phyloP scores from a whole-genome alignment of 306 rosid genomes.

The Fragaria iinumae region DNA sequence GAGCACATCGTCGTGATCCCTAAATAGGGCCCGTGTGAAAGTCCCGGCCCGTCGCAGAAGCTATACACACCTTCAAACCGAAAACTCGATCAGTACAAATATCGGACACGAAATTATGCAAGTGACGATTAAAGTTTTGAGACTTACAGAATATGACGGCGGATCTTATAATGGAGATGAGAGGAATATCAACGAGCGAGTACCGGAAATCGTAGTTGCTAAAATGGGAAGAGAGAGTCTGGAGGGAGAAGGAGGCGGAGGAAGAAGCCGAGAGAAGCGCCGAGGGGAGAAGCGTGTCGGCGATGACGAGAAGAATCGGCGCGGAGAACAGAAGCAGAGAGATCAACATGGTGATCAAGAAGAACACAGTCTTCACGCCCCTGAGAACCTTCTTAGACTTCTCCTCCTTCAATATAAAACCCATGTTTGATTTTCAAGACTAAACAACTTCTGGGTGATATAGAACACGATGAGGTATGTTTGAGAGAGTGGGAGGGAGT shows the following conservation, averaged over 20 bases:
- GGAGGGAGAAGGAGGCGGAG: conserved; percentile 43
- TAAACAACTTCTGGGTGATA: not conserved
- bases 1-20: conserved; percentile 76
- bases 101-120: not conserved
- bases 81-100: not conserved
- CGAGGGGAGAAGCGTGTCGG: conserved; percentile 78
- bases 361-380: conserved; percentile 71
- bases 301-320: conserved; percentile 67
- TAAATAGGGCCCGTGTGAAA: conserved; percentile 82
- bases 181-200: conserved; percentile 91
- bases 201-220: conserved; percentile 68
- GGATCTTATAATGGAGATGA: conserved; percentile 68
- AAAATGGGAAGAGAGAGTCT: conserved; percentile 61
- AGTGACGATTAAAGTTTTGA: not conserved
- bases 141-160: conserved; percentile 82
- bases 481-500: not conserved
- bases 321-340: conserved; percentile 82
- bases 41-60: conserved; percentile 81
- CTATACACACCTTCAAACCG: conserved; percentile 70
- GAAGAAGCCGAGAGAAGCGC: conserved; percentile 66
- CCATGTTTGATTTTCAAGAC: conserved; percentile 40
- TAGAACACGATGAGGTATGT: not conserved
- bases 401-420: conserved; percentile 67
- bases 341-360: conserved; percentile 75
- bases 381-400: conserved; percentile 58